Conservation (phyloP, 2,329 filamentous ascomycete genomes). For the Fusarium zealandicum region DNA sequence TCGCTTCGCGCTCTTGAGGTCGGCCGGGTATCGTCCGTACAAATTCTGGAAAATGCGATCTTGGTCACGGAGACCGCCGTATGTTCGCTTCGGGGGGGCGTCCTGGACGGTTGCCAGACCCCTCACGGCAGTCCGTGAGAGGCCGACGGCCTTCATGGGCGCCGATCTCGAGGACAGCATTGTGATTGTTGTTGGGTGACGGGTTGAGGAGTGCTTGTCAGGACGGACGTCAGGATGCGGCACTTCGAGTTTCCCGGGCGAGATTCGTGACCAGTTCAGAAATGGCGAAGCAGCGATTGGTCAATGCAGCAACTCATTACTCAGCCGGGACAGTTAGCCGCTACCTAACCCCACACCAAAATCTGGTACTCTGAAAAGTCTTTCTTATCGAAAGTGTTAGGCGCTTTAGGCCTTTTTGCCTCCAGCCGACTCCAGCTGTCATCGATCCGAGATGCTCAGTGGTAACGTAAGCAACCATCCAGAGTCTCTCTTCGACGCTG, state of each 20-base stretch:
- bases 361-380: conserved; percentile 4
- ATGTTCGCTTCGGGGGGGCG: conserved; percentile 71
- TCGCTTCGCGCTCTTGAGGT: conserved; percentile 93
- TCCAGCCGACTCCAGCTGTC: conserved; percentile 34
- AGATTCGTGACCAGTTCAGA: conserved; percentile 47
- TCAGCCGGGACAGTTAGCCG: conserved; percentile 43
- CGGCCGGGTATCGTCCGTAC: conserved; percentile 89
- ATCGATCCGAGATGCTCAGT: conserved; percentile 30
- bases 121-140: conserved; percentile 61
- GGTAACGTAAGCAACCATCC: conserved; percentile 27
- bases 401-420: conserved; percentile 10
- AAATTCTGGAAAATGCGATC: conserved; percentile 99
- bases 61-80: conserved; percentile 92
- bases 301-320: conserved; percentile 46
- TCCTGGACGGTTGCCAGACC: conserved; percentile 84
- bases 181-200: conserved; percentile 46
- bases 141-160: conserved; percentile 48
- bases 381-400: conserved; percentile 33
- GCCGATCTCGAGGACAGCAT: conserved; percentile 57
- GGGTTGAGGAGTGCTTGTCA: conserved; percentile 42
- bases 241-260: conserved; percentile 47
- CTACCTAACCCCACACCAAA: conserved; percentile 22
- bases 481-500: conserved; percentile 24
- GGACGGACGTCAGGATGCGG: conserved; percentile 45
- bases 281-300: conserved; percentile 52